Conservation (phyloP, 805 yeast genomes). For the Isabelozyma pseudorhagii region DNA sequence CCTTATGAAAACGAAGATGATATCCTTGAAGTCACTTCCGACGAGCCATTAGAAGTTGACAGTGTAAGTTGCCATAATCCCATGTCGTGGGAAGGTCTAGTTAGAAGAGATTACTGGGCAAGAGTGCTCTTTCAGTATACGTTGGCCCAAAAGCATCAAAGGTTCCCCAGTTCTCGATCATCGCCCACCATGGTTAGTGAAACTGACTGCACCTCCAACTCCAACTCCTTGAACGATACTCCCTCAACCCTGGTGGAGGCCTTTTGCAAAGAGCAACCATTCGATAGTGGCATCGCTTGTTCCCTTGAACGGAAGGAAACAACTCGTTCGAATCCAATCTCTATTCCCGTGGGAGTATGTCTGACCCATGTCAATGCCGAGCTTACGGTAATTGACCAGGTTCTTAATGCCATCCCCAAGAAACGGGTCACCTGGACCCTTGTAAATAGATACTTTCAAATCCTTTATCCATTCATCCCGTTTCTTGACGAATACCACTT, state of each 20-base stretch:
- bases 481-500: constrained; percentile 57
- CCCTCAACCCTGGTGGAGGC: neutral
- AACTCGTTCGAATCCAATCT: neutral
- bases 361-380: constrained; percentile 8
- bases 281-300: neutral
- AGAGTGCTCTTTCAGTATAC: constrained; percentile 1
- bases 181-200: neutral
- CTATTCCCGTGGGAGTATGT: neutral
- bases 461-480: constrained; percentile 59
- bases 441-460: constrained; percentile 56
- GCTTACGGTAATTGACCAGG: constrained; percentile 29
- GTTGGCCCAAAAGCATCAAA: neutral
- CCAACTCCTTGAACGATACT: neutral
- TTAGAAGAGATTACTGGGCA: constrained; percentile 17
- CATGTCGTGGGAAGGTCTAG: constrained; percentile 21
- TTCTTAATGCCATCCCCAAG: constrained; percentile 44
- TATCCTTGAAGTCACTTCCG: constrained; percentile 4
- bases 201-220: neutral
- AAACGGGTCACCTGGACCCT: constrained; percentile 50
- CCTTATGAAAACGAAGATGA: constrained; percentile 7
- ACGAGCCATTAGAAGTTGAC: neutral
- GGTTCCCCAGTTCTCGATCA: neutral
- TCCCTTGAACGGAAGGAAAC: neutral
- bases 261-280: neutral
- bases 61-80: constrained; percentile 12